phyloP scores from a whole-genome alignment of 1,139 yeast genomes.

The Sugiyamaella sp. region DNA sequence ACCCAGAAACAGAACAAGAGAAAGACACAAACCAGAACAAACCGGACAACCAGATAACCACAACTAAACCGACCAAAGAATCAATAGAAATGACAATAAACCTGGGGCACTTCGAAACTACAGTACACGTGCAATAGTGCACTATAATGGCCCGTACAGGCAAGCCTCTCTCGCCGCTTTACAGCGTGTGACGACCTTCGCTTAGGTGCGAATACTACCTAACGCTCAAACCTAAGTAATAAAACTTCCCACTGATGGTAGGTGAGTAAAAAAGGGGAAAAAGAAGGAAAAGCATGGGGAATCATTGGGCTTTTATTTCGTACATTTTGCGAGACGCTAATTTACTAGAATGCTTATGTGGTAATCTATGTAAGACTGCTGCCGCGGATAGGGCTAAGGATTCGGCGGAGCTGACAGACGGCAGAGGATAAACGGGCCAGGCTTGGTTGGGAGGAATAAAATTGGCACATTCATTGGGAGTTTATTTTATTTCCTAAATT shows the following conservation, averaged over 20 bases:
- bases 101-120: constrained; percentile 18
- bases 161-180: constrained; percentile 21
- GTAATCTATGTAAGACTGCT: background rate
- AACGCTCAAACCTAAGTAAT: constrained; percentile 8
- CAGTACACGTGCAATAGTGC: constrained; percentile 19
- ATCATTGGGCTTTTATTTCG: constrained; percentile 17
- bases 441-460: background rate
- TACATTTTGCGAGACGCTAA: constrained; percentile 1
- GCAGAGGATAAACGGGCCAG: no score
- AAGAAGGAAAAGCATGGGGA: constrained; percentile 6
- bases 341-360: background rate
- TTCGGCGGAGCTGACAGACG: no score
- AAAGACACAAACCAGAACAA: background rate
- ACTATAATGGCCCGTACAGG: constrained; percentile 22
- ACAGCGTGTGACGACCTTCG: constrained; percentile 20
- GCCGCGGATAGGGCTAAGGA: background rate
- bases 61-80: background rate
- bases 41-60: background rate
- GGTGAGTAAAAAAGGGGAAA: constrained; percentile 10
- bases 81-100: constrained; percentile 6
- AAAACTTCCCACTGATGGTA: constrained; percentile 16
- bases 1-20: no score
- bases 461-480: no score
- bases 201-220: constrained; percentile 16
- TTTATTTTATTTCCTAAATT: no score